Evolutionary conservation across 1,284 basidiomycete species (phyloP).

Genomic region (Tilletia indica): DNA sequence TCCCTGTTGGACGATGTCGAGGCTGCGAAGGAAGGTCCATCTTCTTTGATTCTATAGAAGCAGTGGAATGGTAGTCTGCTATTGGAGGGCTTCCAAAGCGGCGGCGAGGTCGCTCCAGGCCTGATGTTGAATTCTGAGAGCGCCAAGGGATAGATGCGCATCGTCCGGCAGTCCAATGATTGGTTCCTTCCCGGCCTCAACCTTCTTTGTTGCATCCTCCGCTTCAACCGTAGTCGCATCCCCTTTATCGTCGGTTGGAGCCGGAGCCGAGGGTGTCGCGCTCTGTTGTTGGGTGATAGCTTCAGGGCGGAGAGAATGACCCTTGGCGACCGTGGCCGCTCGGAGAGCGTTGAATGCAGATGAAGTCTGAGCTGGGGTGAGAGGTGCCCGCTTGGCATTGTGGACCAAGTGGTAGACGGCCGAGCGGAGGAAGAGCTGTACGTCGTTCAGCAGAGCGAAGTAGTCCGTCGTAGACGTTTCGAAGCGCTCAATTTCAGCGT

Average conservation of each 20-base stretch:
- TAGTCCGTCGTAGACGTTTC: conserved; percentile 5
- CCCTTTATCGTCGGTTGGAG: background rate
- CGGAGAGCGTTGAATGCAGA: background rate
- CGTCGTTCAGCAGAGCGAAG: conserved; percentile 7
- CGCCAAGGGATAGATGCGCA: conserved; percentile 5
- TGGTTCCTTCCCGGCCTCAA: background rate
- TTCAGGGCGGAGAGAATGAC: background rate
- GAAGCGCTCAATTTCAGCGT: background rate
- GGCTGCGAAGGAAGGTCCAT: too few species aligned
- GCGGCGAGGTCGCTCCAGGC: conserved; percentile 9
- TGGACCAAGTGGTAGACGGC: conserved; percentile 13
- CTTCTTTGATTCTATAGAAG: too few species aligned
- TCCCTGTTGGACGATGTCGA: too few species aligned
- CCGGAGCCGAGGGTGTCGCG: background rate
- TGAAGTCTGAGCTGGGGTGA: conserved; percentile 9
- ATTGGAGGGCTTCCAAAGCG: conserved; percentile 7
- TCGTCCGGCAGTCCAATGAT: conserved; percentile 4
- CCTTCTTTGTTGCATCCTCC: background rate
- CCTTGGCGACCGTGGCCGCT: conserved; percentile 1
- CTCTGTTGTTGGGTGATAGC: background rate
- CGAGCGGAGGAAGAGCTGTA: conserved; percentile 17
- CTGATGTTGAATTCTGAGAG: conserved; percentile 4
- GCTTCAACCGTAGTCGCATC: background rate
- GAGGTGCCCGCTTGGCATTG: background rate
- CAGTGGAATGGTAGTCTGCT: too few species aligned